Percentiles rank a stretch among this genome's conserved stretches.
phyloP scores from a whole-genome alignment of 148 eudicot species.

The Beta vulgaris region DNA sequence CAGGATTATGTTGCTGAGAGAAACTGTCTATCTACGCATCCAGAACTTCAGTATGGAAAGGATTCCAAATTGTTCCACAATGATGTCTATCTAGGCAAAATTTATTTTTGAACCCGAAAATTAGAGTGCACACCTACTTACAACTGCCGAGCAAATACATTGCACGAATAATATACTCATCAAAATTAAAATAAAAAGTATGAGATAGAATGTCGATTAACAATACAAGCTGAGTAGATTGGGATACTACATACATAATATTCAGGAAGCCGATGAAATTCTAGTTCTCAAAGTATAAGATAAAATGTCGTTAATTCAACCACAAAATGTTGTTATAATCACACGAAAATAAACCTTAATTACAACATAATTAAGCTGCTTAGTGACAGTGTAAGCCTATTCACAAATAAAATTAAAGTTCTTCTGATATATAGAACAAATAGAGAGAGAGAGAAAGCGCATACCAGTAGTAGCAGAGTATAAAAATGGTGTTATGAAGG shows the following conservation, averaged over 20 bases:
- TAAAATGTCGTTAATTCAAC: neutral
- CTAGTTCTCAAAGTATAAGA: neutral
- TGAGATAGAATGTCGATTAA: too few relatives aligned
- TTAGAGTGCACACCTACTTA: too few relatives aligned
- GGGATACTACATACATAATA: neutral
- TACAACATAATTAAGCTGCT: neutral
- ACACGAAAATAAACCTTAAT: too few relatives aligned
- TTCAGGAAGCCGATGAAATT: neutral
- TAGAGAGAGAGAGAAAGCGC: neutral
- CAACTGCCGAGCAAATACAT: too few relatives aligned
- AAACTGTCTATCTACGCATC: neutral
- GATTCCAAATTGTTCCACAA: too few relatives aligned
- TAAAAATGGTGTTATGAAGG: slow-evolving; percentile 10
- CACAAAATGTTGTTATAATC: too few relatives aligned
- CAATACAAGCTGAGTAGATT: neutral
- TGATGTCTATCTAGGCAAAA: too few relatives aligned
- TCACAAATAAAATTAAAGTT: neutral
- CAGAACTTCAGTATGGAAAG: neutral
- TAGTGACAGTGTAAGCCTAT: neutral
- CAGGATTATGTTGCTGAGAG: neutral
- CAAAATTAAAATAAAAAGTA: too few relatives aligned
- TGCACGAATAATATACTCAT: too few relatives aligned
- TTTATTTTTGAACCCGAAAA: too few relatives aligned
- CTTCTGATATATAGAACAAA: neutral
- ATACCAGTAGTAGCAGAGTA: slow-evolving; percentile 3